A percentile compares a stretch with the other conserved stretches of the same genome.
These are phyloP conservation scores for Aspergillus baeticus DNA, from an alignment of 495 filamentous ascomycete genomes.

Conservation along the genomic window DNA sequence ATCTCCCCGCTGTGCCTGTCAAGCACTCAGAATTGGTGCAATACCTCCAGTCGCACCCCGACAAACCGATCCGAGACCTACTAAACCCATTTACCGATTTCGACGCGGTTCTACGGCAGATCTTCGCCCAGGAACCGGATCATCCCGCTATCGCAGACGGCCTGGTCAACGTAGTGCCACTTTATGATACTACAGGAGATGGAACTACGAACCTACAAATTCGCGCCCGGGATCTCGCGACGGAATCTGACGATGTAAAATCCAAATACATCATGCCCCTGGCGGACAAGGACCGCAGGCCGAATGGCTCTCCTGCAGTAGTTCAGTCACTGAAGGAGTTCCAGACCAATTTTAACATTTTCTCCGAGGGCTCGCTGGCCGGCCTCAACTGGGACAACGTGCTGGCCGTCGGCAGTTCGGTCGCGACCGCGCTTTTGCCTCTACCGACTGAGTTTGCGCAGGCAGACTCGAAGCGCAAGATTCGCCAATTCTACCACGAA, in stretches of 20 bases:
- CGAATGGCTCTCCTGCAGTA: constrained; percentile 60
- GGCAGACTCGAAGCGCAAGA: constrained; percentile 57
- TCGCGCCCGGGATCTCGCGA: constrained; percentile 59
- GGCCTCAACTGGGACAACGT: constrained; percentile 78
- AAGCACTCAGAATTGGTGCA: constrained; percentile 4
- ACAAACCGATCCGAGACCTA: constrained; percentile 45
- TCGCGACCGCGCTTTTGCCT: constrained; percentile 70
- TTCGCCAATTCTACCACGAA: constrained; percentile 75
- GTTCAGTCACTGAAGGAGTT: constrained; percentile 66
- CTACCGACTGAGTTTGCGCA: constrained; percentile 58
- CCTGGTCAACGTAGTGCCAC: constrained; percentile 64
- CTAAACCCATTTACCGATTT: constrained; percentile 67
- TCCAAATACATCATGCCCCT: constrained; percentile 72
- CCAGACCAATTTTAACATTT: constrained; percentile 71
- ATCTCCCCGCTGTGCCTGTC: constrained; percentile 1
- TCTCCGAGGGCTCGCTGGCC: constrained; percentile 62
- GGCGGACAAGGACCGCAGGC: constrained; percentile 53
- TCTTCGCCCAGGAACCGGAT: constrained; percentile 68
- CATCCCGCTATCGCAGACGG: constrained; percentile 58
- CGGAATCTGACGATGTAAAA: constrained; percentile 57
- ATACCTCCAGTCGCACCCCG: neutral
- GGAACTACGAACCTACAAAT: constrained; percentile 54
- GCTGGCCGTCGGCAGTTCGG: constrained; percentile 72
- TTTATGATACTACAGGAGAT: constrained; percentile 53
- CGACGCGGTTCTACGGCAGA: constrained; percentile 64